Evolutionary conservation across 345 rosid genomes (phyloP), one percentile per base, ranked within the genome.

Genomic region (Rhizophora mangle): DNA sequence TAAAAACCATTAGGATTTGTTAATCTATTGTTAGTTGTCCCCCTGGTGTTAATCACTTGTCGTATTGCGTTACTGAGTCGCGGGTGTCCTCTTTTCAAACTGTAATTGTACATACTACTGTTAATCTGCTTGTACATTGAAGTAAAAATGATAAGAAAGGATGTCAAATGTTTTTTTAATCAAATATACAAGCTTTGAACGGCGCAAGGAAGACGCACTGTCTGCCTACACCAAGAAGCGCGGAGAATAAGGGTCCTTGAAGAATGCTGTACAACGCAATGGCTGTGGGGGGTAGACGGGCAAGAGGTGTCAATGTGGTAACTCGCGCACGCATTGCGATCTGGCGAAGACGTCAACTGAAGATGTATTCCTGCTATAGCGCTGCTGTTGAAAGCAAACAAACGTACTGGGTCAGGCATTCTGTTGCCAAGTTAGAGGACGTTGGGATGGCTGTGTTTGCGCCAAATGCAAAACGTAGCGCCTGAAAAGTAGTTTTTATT

Each of bases 141-240:
- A 37, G 15, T 37, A 10, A 43, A 43, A 34, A 34, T 9, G 37
- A 34, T 34, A 7, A 34, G 9, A 7, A 8, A 34, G 37, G 37
- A 43, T 15, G 49, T 13, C 4, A 43, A 43, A 43, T 39, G 47
- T 39, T 39, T 39, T 11, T 10, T 15, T n/a, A n/a, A 39, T 39
- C 15, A 39, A 39, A 10, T 2, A 39, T 11, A 3, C 47, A 39
- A 9, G 47, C 16, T 39, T 39, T 24, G 24, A 1, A 24, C 24
- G 24, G 24, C 0, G 24, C 24, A 24, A 24, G 24, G 24, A 24
- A 0, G 0, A 0, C 24, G 24, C 24, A 24, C 76, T 87, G 47
- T 90, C 89, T 85, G 96, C 98, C 22, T 84, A 80, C 78, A 82
- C 90, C 96, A 87, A 88, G 76, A 92, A 91, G 80, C 85, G 80